phyloP scores from a whole-genome alignment of 1,284 basidiomycete species.

The Gomphus bonarii region DNA sequence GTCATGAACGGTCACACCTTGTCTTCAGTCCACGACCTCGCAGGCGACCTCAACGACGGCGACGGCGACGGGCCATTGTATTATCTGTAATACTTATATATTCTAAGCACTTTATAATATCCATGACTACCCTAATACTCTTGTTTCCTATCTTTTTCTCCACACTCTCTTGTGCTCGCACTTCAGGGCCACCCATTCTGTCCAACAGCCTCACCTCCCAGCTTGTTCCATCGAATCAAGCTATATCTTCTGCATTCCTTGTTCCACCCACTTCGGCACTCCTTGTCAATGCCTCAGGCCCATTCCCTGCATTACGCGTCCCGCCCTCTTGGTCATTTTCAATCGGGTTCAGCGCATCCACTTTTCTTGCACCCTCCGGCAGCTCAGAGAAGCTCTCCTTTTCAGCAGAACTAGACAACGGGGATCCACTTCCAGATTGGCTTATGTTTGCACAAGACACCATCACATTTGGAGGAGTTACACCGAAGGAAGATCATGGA shows the following conservation, averaged over 20 bases:
- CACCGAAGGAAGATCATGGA: constrained; percentile 31
- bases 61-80: neutral
- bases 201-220: constrained; percentile 47
- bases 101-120: constrained; percentile 10
- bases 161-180: constrained; percentile 59
- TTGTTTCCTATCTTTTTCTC: constrained; percentile 37
- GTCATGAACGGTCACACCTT: neutral
- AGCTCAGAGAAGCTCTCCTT: constrained; percentile 43
- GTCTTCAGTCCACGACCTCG: neutral
- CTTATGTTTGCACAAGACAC: constrained; percentile 56
- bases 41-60: constrained; percentile 5
- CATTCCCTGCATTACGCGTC: constrained; percentile 54
- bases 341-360: constrained; percentile 69
- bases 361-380: constrained; percentile 38
- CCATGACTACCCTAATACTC: constrained; percentile 33
- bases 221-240: constrained; percentile 46
- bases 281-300: constrained; percentile 24
- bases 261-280: constrained; percentile 48
- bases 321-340: constrained; percentile 87
- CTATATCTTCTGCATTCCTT: constrained; percentile 59
- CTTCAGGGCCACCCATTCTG: constrained; percentile 42
- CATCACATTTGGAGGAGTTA: constrained; percentile 73
- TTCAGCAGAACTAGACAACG: constrained; percentile 52
- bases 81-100: neutral
- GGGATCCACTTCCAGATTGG: constrained; percentile 67